Evolutionary conservation across 192 early-diverging fungal genomes (phyloP), one percentile per base, ranked within the genome.

Genomic region (Coemansia aciculifera): DNA sequence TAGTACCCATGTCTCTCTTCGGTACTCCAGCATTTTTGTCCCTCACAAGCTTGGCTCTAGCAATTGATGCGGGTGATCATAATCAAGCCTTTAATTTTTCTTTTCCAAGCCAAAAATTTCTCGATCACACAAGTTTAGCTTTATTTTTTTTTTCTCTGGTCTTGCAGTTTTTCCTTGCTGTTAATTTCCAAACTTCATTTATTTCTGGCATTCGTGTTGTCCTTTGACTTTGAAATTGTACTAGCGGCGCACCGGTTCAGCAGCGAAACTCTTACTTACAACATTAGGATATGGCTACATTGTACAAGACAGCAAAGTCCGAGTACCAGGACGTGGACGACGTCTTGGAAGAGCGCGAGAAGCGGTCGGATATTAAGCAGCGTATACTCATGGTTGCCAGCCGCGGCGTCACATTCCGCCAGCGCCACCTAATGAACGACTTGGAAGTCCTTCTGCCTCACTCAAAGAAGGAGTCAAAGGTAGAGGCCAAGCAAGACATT

Each of bases 391-490:
- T 94, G 51, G 84, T 98, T 29, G 91, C 93, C 56, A 95, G 94
- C 39, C 87, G 97, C 29, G 97, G 97, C 57, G 91, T 95, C 64
- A 83, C 75, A 62, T 72, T 66, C 84, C 92, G 95, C 68, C 93
- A 95, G 56, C 90, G 97, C 32, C 97, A 99, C 77, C 77, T 99
- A 63, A 75, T 99, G 77, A 90, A 88, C 59, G 97, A 99, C 84
- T 85, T 97, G 64, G 86, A 88, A 59, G 83, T 86, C 19, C 77
- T 99, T 29, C 86, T 97, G 63, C 97, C 97, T 59, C 97, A 99
- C 76, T 86, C 93, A 37, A 98, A 98, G 84, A 97, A 97, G 79
- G 95, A 98, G 77, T 85, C 89, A 66, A 99, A 99, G 77, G 84
- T 97, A 24, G 96, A 97, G 81, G 86, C 90, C 36, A 98, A 99